phyloP scores from a whole-genome alignment of 2,329 filamentous ascomycete genomes.

The Exophiala bonariae region DNA sequence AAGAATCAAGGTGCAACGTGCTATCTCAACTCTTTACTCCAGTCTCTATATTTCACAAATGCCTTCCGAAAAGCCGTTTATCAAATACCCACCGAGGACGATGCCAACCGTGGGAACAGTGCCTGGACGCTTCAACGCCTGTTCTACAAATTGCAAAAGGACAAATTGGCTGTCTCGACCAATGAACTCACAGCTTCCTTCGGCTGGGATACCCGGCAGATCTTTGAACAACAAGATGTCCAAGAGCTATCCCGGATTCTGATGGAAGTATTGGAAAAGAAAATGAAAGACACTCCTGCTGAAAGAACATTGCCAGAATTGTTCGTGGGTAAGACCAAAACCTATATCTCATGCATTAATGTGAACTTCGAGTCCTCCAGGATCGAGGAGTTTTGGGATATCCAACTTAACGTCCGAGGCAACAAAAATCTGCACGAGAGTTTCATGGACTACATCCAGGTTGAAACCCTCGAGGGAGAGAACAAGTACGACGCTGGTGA shows the following conservation, averaged over 20 bases:
- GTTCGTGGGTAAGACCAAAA: slow-evolving; percentile 98
- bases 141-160: slow-evolving; percentile 93
- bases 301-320: slow-evolving; percentile 86
- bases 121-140: slow-evolving; percentile 91
- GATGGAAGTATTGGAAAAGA: slow-evolving; percentile 95
- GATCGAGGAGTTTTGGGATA: slow-evolving; percentile 97
- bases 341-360: slow-evolving; percentile 97
- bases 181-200: slow-evolving; percentile 95
- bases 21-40: slow-evolving; percentile 80
- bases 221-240: slow-evolving; percentile 98
- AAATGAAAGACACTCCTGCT: slow-evolving; percentile 94
- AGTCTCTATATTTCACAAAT: slow-evolving; percentile 85
- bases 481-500: slow-evolving; percentile 97
- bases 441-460: slow-evolving; percentile 93
- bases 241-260: slow-evolving; percentile 94
- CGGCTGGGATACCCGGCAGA: slow-evolving; percentile 96
- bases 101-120: slow-evolving; percentile 79
- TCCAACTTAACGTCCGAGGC: slow-evolving; percentile 92
- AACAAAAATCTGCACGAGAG: slow-evolving; percentile 92
- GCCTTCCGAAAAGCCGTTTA: slow-evolving; percentile 97
- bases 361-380: slow-evolving; percentile 96
- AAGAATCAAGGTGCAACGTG: slow-evolving; percentile 96
- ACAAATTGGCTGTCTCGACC: slow-evolving; percentile 77
- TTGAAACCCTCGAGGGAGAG: slow-evolving; percentile 95
- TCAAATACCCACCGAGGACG: slow-evolving; percentile 87